Base-by-base conservation (phyloP, 257 asterid genomes). In the Leptodermis oblonga region DNA sequence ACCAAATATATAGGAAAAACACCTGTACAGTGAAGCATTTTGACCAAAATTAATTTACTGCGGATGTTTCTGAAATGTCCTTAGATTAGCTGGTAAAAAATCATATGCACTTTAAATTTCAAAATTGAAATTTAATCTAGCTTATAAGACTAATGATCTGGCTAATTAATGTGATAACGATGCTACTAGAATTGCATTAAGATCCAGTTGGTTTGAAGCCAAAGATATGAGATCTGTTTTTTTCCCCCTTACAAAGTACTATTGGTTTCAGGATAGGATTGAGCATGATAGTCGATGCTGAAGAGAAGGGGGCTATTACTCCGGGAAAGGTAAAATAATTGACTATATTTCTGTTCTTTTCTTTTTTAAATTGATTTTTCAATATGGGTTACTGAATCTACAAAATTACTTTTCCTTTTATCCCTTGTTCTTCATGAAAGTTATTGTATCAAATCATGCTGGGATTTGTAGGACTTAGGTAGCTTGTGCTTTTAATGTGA, bases 271-370 rank as follows among this genome's bases (percentile, higher is more conserved):
- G 98, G 96, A 92, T 90, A 75, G 98, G 97, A 56, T 76, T 74
- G 78, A 90, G 97, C 83, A 90, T 92, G 98, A 87, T 92, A 34
- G 18, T 76, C 72, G 98, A 92, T 79, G 98, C 98, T 8, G 98
- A 92, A 83, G 75, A 90, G 83, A 87, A 86, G 78, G 97, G 97
- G 56, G 86, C 84, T 74, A 88, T 92, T 75, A 82, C 95, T 62
- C 97, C 96, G 7, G 97, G 95, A 77, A 88, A 92, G 95, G 98
- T 92, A 83, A 76, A 83, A 69, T 52, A 61, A 36, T 53, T 26
- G 15, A 68, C 65, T 46, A 45, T 33, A 71, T 54, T 42, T 52
- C 17, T 7, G 3, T 7, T 6, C 6, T 34, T 34, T 34, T 34
- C 6, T 34, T 20, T 22, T n/a, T 48, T 17, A 48, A 48, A 48